Conservation (phyloP, 2,329 filamentous ascomycete genomes). For the Alternaria rosae region DNA sequence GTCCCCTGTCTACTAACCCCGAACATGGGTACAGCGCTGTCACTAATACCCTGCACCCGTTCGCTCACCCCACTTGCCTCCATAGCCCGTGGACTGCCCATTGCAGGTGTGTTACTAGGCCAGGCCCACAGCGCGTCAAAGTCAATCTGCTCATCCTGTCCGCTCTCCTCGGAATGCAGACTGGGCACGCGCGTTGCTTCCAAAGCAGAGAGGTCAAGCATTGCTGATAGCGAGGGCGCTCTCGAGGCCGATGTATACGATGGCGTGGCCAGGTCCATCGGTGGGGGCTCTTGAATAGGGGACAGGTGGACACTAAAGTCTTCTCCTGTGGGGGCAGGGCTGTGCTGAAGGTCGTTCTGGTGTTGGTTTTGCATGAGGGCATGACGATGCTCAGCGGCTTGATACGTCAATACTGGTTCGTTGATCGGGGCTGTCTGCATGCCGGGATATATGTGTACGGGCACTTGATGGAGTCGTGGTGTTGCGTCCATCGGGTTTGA, state of each 20-base stretch:
- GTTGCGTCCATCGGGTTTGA: constrained; percentile 25
- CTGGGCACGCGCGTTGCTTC: constrained; percentile 44
- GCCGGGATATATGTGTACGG: constrained; percentile 47
- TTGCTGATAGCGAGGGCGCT: constrained; percentile 41
- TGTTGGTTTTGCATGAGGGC: neutral
- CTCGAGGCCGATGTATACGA: constrained; percentile 22
- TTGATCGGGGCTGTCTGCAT: constrained; percentile 40
- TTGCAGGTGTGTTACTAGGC: constrained; percentile 47
- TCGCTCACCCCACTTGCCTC: constrained; percentile 27
- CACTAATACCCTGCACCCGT: constrained; percentile 30
- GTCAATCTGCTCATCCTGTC: constrained; percentile 51
- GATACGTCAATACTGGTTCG: constrained; percentile 19
- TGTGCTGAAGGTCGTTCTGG: constrained; percentile 8
- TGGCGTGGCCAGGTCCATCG: constrained; percentile 10
- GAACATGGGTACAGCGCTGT: constrained; percentile 36
- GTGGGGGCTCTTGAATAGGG: constrained; percentile 37
- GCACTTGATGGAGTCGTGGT: constrained; percentile 42
- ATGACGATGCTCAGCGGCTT: constrained; percentile 7
- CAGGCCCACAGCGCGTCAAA: constrained; percentile 53
- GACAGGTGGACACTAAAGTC: constrained; percentile 42
- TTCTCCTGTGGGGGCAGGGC: constrained; percentile 13
- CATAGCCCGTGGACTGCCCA: constrained; percentile 35
- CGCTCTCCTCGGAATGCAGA: constrained; percentile 43
- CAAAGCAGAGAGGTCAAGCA: constrained; percentile 49
- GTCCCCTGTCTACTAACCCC: constrained; percentile 25